phyloP scores from a whole-genome alignment of 352 stramenopile genomes.

The Phytophthora fragariae region DNA sequence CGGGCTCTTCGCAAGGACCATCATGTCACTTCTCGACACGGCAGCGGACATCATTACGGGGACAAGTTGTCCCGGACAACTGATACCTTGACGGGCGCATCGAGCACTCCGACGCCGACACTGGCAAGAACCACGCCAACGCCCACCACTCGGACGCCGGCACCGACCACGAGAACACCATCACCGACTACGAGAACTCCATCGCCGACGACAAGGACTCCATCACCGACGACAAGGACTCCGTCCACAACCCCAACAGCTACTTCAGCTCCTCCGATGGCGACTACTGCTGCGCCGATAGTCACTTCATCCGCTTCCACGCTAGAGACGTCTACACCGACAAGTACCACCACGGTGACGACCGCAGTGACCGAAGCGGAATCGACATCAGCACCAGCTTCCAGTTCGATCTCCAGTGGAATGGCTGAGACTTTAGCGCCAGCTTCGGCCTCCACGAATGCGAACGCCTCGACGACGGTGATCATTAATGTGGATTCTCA shows the following conservation, averaged over 20 bases:
- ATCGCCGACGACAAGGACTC: constrained; percentile 10
- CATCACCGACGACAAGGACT: not conserved
- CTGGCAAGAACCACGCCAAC: not conserved
- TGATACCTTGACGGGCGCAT: constrained; percentile 27
- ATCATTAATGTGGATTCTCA: constrained; percentile 25
- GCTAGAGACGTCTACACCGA: constrained; percentile 5
- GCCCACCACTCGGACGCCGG: constrained; percentile 17
- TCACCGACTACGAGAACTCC: constrained; percentile 19
- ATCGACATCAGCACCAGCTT: constrained; percentile 22
- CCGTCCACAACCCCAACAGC: not conserved
- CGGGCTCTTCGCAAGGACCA: constrained; percentile 3
- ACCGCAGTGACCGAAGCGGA: constrained; percentile 9
- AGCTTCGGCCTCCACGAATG: constrained; percentile 22
- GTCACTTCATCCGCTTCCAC: constrained; percentile 15
- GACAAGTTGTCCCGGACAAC: constrained; percentile 7
- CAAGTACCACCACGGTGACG: constrained; percentile 13
- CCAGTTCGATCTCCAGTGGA: constrained; percentile 20
- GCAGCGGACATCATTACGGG: constrained; percentile 21
- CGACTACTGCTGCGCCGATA: constrained; percentile 18
- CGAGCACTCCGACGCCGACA: constrained; percentile 21
- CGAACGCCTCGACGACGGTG: constrained; percentile 35
- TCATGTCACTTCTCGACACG: constrained; percentile 34
- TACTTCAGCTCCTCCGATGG: constrained; percentile 11
- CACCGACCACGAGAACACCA: constrained; percentile 17
- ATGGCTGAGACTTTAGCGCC: constrained; percentile 13